These are phyloP conservation scores for Mycena haematopus DNA, from an alignment of 768 basidiomycete species.

Conservation along the genomic window DNA sequence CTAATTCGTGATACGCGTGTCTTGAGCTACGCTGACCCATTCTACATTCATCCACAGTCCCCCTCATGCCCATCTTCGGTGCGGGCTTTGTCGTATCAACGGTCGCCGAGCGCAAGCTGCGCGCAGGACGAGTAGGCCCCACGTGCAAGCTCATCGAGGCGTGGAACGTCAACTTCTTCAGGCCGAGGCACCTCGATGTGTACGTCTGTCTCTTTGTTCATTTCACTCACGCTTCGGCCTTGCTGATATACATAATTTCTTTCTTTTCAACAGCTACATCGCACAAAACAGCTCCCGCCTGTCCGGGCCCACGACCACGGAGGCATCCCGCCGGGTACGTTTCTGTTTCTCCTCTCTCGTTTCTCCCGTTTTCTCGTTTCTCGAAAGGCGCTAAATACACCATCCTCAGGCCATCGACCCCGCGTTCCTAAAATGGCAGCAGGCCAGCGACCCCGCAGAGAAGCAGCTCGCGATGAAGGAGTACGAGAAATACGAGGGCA, in stretches of 20 bases:
- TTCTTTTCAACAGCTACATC: conserved; percentile 18
- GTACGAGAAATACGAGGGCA: conserved; percentile 24
- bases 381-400: conserved; percentile 7
- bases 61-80: conserved; percentile 27
- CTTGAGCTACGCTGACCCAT: no score
- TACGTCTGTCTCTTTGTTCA: conserved; percentile 18
- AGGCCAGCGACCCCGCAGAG: conserved; percentile 11
- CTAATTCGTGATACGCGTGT: background rate
- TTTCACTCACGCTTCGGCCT: background rate
- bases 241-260: conserved; percentile 4
- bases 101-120: conserved; percentile 27
- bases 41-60: conserved; percentile 19
- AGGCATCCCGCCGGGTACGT: conserved; percentile 19
- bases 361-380: background rate
- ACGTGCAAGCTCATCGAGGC: conserved; percentile 27
- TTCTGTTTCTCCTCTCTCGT: background rate
- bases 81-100: conserved; percentile 25
- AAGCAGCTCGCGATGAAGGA: conserved; percentile 25
- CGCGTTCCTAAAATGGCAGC: conserved; percentile 24
- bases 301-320: conserved; percentile 23
- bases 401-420: conserved; percentile 23
- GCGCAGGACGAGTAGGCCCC: conserved; percentile 23
- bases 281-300: conserved; percentile 22
- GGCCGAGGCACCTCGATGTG: conserved; percentile 25
- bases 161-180: conserved; percentile 27